Evolutionary conservation across 1,284 basidiomycete genomes (phyloP).

Genomic region (Heterobasidion occidentale): DNA sequence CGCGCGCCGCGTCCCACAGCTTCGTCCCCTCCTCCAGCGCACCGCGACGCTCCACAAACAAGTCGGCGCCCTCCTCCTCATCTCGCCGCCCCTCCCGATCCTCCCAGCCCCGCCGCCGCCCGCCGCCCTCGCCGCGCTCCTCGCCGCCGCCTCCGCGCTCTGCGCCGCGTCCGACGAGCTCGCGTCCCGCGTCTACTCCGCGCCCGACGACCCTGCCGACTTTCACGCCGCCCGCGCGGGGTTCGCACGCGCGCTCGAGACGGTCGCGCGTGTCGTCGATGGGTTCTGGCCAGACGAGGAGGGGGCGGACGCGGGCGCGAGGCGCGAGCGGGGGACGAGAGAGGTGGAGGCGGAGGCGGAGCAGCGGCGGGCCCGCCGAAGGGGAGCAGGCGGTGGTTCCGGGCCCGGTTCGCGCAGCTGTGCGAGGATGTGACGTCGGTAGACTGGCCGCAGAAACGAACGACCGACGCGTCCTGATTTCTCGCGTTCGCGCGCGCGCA

Average conservation of each 20-base stretch:
- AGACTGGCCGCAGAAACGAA: not conserved
- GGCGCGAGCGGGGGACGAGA: not conserved
- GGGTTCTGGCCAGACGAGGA: conserved; percentile 4
- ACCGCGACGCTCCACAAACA: conserved; percentile 2
- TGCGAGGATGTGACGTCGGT: not conserved
- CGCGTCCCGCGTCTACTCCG: conserved; percentile 5
- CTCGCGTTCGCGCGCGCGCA: not conserved
- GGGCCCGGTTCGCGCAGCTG: conserved; percentile 5
- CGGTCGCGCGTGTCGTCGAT: conserved; percentile 5
- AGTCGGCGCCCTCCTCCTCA: conserved; percentile 1
- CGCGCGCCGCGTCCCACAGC: not conserved
- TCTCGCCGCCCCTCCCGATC: not conserved
- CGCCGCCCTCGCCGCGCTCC: conserved; percentile 5
- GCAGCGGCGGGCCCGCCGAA: not conserved
- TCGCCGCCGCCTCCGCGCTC: conserved; percentile 6
- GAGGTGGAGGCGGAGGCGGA: not conserved
- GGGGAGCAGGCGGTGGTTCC: conserved; percentile 9
- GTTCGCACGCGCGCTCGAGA: conserved; percentile 5
- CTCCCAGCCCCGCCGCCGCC: not conserved
- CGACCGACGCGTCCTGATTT: not conserved
- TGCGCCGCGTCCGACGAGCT: conserved; percentile 8
- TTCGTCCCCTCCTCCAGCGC: not conserved
- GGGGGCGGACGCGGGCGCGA: not conserved
- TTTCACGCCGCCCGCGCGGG: conserved; percentile 5
- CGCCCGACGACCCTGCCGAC: conserved; percentile 1